phyloP scores from a whole-genome alignment of 78 protist genomes.

The Cyanophora paradoxa region DNA sequence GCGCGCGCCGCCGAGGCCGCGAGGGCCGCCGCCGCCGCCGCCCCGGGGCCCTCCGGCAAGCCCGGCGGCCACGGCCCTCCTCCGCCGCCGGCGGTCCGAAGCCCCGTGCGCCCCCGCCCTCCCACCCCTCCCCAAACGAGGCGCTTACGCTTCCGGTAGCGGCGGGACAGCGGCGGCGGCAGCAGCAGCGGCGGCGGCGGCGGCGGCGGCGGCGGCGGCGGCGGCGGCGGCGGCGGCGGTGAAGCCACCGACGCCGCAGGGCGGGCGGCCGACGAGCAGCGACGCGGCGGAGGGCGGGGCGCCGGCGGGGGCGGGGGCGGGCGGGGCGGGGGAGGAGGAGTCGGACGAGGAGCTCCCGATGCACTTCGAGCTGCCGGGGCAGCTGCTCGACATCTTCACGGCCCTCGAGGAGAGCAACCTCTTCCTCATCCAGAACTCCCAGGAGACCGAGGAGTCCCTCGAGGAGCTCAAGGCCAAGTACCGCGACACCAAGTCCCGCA shows the following conservation, averaged over 20 bases:
- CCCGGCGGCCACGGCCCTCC: no score
- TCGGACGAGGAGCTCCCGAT: slow-evolving; percentile 6
- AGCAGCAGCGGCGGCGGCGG: no score
- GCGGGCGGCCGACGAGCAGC: background rate
- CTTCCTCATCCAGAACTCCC: slow-evolving; percentile 63
- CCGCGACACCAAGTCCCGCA: background rate
- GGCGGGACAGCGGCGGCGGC: no score
- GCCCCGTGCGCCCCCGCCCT: no score
- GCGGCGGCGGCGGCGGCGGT: no score
- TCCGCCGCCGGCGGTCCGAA: no score
- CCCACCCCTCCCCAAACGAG: no score
- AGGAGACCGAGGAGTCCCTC: slow-evolving; percentile 43
- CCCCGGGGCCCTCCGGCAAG: no score
- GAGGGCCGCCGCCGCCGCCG: no score
- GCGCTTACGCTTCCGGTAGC: no score
- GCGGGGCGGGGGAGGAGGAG: background rate
- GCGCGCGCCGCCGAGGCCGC: background rate
- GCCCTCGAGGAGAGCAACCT: slow-evolving; percentile 66
- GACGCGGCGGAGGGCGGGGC: background rate
- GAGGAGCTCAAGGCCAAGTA: slow-evolving; percentile 43
- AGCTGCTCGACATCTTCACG: slow-evolving; percentile 56
- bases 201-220: no score
- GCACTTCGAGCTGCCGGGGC: slow-evolving; percentile 35
- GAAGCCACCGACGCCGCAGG: no score
- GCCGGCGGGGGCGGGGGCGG: background rate